Evolutionary conservation across 345 rosid genomes (phyloP), one percentile per base, ranked within the genome.

Genomic region (Salix exigua): DNA sequence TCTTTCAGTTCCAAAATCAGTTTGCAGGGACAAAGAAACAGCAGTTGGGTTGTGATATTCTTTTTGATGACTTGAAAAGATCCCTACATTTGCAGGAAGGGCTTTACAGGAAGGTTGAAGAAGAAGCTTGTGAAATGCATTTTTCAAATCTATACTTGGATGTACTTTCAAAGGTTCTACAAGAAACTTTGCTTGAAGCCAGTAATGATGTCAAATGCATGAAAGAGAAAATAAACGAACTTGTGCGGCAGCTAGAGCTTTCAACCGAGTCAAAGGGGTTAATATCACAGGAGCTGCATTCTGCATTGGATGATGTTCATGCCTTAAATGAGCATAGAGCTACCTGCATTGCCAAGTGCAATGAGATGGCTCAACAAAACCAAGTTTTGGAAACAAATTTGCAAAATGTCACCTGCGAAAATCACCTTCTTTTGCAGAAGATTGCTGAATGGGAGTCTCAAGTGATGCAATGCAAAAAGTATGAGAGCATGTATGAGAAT

Each of bases 1-100:
- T 82, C 73, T 71, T 82, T 72, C 88, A 81, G 68, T 44, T 70
- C 75, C 92, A 85, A 80, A 88, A 78, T 76, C 87, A 88, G 71
- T 72, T 61, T 70, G 71, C n/a, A 6, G 88, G 82, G 81, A 66
- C 71, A 73, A 89, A 82, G 76, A 89, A 86, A 72, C 92, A 84
- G 61, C 81, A 87, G 37, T 53, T 84, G 75, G 89, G 88, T 75
- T 90, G 91, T 83, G 97, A 96, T 82, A 80, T 84, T 83, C 91
- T 88, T 80, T 81, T 89, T 44, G 98, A 89, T 63, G 87, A 91
- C 70, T 76, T 92, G 87, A 89, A 87, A 81, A 91, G 87, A 86
- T 90, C 98, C 37, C 89, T 96, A 71, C 86, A 89, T 73, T 81
- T 86, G 80, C 98, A 96, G 87, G 92, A 89, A 85, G 89, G 90